Evolutionary conservation across 495 filamentous ascomycete genomes (phyloP).

Genomic region (Penicillium paradoxum): DNA sequence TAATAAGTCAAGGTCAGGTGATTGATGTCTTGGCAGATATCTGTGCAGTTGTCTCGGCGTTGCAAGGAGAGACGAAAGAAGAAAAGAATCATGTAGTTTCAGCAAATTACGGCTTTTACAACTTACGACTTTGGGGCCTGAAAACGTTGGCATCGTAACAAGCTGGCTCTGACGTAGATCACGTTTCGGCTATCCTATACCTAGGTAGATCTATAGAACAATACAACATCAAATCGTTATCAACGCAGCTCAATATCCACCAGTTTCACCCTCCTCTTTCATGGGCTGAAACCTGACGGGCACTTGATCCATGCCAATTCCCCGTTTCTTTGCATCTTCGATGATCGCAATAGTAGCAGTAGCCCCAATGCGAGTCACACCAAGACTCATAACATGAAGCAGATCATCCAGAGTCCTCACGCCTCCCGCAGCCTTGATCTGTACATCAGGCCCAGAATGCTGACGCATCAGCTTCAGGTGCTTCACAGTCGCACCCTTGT

Average conservation of each 20-base stretch:
- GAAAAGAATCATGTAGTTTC: no score
- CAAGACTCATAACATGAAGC: slow-evolving; percentile 33
- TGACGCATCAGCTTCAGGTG: slow-evolving; percentile 52
- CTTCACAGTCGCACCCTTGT: slow-evolving; percentile 43
- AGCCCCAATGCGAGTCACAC: slow-evolving; percentile 46
- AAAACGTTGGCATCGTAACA: no score
- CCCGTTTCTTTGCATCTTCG: slow-evolving; percentile 47
- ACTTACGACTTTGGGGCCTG: no score
- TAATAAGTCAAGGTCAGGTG: background rate
- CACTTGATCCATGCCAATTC: slow-evolving; percentile 38
- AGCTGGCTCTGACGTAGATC: no score
- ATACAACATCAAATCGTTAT: background rate
- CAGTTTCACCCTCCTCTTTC: slow-evolving; percentile 13
- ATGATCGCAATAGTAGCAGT: slow-evolving; percentile 51
- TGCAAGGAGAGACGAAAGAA: no score
- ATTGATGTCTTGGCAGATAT: no score
- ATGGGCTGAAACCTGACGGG: slow-evolving; percentile 26
- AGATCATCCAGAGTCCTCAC: slow-evolving; percentile 37
- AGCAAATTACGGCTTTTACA: no score
- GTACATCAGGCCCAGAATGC: slow-evolving; percentile 37
- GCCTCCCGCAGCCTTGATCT: slow-evolving; percentile 55
- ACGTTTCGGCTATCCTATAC: no score
- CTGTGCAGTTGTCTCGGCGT: no score
- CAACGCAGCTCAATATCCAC: slow-evolving; percentile 14
- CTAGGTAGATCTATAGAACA: no score